phyloP scores from a whole-genome alignment of 352 stramenopile genomes.

The Phytophthora ramorum region DNA sequence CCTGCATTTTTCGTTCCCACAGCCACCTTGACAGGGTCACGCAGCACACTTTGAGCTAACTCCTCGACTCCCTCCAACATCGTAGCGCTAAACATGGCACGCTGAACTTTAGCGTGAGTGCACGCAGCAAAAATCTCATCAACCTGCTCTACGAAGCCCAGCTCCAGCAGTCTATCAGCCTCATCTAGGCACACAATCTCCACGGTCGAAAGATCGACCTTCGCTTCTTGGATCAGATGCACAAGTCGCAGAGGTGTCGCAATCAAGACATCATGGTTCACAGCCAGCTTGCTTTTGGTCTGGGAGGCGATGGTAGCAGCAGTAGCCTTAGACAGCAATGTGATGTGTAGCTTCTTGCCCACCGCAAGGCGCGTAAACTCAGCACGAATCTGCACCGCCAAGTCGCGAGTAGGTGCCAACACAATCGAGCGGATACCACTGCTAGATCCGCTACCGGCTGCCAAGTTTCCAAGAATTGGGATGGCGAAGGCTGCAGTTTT shows the following conservation, averaged over 20 bases:
- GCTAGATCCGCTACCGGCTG: conserved; percentile 20
- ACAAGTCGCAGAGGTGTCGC: conserved; percentile 97
- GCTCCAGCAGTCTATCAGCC: conserved; percentile 98
- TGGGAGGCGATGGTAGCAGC: conserved; percentile 75
- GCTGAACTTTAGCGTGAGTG: conserved; percentile 87
- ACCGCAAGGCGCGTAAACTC: conserved; percentile 93
- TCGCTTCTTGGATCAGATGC: conserved; percentile 85
- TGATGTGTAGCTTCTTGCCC: conserved; percentile 90
- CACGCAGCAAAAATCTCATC: conserved; percentile 96
- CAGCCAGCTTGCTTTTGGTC: conserved; percentile 80
- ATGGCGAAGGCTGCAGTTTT: conserved; percentile 99
- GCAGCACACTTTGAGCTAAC: conserved; percentile 96
- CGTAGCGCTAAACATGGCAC: conserved; percentile 98
- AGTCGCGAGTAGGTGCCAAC: conserved; percentile 97
- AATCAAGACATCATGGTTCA: conserved; percentile 96
- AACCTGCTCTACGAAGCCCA: conserved; percentile 97
- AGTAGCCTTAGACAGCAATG: conserved; percentile 94
- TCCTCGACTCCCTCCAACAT: conserved; percentile 95
- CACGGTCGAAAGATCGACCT: conserved; percentile 87
- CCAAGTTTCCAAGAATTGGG: conserved; percentile 90
- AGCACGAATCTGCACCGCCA: conserved; percentile 96
- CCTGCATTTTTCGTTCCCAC: conserved; percentile 93
- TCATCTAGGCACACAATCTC: conserved; percentile 98
- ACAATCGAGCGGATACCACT: conserved; percentile 93
- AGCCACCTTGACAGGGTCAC: conserved; percentile 96